Evolutionary conservation across 148 eudicot genomes (phyloP), one percentile per base, ranked within the genome.

Genomic region (Rheum nobile): DNA sequence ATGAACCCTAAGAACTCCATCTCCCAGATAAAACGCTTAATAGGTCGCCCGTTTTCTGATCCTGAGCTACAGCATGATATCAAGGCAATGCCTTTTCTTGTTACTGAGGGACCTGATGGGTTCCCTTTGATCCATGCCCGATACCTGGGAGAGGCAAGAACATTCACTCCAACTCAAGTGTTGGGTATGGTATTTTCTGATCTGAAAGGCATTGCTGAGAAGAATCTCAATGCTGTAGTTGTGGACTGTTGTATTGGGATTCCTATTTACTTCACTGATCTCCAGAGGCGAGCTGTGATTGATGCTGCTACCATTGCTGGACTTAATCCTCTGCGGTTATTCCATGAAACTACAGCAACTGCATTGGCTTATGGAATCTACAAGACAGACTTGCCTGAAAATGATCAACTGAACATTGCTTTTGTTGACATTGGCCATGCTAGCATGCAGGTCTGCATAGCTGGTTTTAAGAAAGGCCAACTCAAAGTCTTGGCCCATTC

Each of bases 331-430:
- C 79, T 94, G 68, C 82, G 85, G 21, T 76, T 93, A 71, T 75
- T 93, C 77, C 98, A 93, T 75, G 98, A 93, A 73, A 93, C 94
- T 4, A 93, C 98, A 6, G 98, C 98, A 37, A 90, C 95, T 77
- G 97, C 98, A 48, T 74, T 93, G 75, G 97, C 98, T 31, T 91
- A 86, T 85, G 95, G 98, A 73, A 91, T 93, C 38, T 91, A 91
- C 75, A 93, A 91, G 86, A 91, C 97, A n/a, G 98, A 89, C 67
- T 89, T 93, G 78, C 95, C 97, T 63, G 98, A 91, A 74, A 86
- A 80, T 80, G 97, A 91, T 59, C 89, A 88, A 61, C 19, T 94
- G 50, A 94, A 91, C 74, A 80, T 91, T 73, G 98, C 96, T 3
- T 90, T 91, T 79, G 93, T 95, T 32, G 97, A 91, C 72, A 78